A percentile compares a stretch with the other conserved stretches of the same genome.
Evolutionary conservation across 257 asterid species (phyloP).

Genomic region (Parsonsia alboflavescens): DNA sequence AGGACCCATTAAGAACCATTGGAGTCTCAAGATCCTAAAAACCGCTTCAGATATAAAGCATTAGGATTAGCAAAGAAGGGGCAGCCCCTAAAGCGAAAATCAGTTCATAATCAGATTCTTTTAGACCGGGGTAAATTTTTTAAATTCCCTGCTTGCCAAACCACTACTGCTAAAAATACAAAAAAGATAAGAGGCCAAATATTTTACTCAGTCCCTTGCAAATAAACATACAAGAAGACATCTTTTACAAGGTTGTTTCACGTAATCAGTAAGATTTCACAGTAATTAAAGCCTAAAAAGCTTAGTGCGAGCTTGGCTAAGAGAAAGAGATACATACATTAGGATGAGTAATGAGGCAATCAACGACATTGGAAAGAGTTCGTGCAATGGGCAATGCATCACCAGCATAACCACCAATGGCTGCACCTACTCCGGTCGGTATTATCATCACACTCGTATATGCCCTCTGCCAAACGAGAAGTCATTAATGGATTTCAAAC

Average conservation of each 20-base stretch:
- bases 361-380: slow-evolving; percentile 74
- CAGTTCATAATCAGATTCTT: background rate
- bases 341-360: slow-evolving; percentile 91
- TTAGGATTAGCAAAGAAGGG: background rate
- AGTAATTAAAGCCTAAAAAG: background rate
- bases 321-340: slow-evolving; percentile 43
- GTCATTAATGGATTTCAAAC: background rate
- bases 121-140: background rate
- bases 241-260: background rate
- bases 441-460: slow-evolving; percentile 93
- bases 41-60: background rate
- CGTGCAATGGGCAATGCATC: slow-evolving; percentile 94
- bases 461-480: too few relatives aligned
- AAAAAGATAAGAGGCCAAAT: background rate
- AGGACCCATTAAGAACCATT: background rate
- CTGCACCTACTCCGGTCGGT: slow-evolving; percentile 94
- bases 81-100: background rate
- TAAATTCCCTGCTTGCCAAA: background rate
- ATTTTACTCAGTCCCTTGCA: too few relatives aligned
- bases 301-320: background rate
- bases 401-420: slow-evolving; percentile 93
- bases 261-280: too few relatives aligned
- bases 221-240: background rate
- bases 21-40: background rate
- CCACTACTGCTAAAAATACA: too few relatives aligned